A percentile compares a stretch with the other conserved stretches of the same genome.
Conservation (phyloP, 352 stramenopile species). For the Globisporangium perplexum region DNA sequence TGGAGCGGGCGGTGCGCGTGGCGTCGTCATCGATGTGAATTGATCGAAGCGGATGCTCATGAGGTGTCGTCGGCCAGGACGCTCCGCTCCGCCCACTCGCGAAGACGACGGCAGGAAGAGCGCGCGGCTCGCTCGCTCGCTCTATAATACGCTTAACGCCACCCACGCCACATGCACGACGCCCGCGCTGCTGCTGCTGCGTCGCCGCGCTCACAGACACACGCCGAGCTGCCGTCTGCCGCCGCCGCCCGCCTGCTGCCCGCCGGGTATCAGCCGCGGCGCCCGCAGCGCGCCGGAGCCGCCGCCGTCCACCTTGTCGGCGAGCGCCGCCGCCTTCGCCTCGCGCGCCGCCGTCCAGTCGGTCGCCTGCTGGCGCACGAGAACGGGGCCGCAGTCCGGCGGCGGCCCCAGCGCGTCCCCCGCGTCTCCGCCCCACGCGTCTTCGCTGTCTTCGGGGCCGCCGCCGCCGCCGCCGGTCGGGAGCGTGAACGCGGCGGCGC, state of each 20-base stretch:
- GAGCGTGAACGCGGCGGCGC: no score
- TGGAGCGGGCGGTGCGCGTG: not conserved
- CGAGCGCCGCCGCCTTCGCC: slow-evolving; percentile 6
- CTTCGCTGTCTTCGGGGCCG: not conserved
- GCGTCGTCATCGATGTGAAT: not conserved
- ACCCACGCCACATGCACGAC: not conserved
- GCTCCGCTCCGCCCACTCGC: no score
- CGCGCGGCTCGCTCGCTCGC: not conserved
- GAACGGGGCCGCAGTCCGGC: slow-evolving; percentile 18
- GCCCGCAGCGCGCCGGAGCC: not conserved
- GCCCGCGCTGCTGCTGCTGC: no score
- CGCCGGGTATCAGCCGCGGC: slow-evolving; percentile 3
- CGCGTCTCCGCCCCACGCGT: not conserved
- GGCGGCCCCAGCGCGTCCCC: slow-evolving; percentile 18
- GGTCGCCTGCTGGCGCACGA: slow-evolving; percentile 33
- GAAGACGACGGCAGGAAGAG: no score
- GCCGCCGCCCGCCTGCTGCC: slow-evolving; percentile 1
- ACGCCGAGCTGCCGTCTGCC: not conserved
- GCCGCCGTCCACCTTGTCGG: slow-evolving; percentile 1
- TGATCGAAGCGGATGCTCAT: no score
- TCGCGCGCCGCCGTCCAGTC: slow-evolving; percentile 21
- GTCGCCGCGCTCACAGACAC: not conserved
- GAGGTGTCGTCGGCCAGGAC: no score
- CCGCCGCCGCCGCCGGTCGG: no score
- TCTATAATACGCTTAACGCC: not conserved